Evolutionary conservation across 805 yeast species (phyloP), one percentile per base, ranked within the genome.

Genomic region (Ogataea allantospora): DNA sequence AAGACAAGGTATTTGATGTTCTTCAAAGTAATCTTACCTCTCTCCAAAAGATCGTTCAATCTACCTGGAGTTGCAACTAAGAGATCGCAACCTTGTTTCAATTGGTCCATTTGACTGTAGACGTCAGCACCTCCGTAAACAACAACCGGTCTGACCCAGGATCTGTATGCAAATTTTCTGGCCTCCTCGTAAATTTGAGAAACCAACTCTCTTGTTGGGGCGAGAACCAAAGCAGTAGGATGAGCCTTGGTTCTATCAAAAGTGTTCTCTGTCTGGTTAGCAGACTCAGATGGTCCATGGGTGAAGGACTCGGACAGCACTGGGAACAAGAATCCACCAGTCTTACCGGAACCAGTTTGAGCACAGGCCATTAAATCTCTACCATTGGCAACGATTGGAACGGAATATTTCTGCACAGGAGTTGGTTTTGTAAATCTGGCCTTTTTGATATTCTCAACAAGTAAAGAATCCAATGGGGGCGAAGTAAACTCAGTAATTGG

Each of bases 51-150:
- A 70, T 93, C 99, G 61, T 82, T 89, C 63, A 93, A 77, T 76
- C 99, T 91, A 75, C 99, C 99, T 55, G 99, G 99, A 40, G 99
- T 93, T 47, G 99, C 99, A 49, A 93, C 96, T 54, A 93, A 74
- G 52, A 93, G 71, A 65, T 93, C 98, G 65, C 98, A 91, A 54
- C 99, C 99, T 60, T 83, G 80, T 60, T 82, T 85, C 66, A 93
- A 76, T 61, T 83, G 86, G 70, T 88, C 78, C 58, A 89, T 77
- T 74, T 93, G 99, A 49, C 74, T 61, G 51, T 85, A 81, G 54
- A 89, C 83, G 63, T 89, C 96, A 48, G 97, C 87, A 80, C 99
- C 99, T 75, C 99, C 99, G 68, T 93, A 93, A 24, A 86, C 96
- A 40, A 88, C 98, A 64, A 91, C 80, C 34, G 97, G 93, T 61